A percentile compares a stretch with the other conserved stretches of the same genome.
Evolutionary conservation across 1,139 yeast genomes (phyloP).

Genomic region (Taiozyma onychis): DNA sequence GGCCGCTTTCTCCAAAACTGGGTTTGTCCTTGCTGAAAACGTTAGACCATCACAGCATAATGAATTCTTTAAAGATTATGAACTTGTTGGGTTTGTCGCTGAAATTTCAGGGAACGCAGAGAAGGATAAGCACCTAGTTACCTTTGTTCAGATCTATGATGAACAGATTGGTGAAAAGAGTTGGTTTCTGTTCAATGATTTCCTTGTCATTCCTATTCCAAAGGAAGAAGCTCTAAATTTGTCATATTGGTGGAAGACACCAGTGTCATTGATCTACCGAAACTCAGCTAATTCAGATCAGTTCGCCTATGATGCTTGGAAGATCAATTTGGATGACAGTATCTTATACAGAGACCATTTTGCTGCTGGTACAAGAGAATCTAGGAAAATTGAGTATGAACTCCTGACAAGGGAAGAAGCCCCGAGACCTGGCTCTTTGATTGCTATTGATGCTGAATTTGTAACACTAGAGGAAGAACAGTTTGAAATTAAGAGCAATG

Average conservation of each 20-base stretch:
- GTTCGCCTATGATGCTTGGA: slow-evolving; percentile 33
- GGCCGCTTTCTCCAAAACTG: slow-evolving; percentile 36
- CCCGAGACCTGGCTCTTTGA: slow-evolving; percentile 66
- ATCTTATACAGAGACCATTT: slow-evolving; percentile 74
- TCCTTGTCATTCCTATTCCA: slow-evolving; percentile 73
- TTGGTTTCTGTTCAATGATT: slow-evolving; percentile 92
- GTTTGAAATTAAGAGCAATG: slow-evolving; percentile 69
- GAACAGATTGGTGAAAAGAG: slow-evolving; percentile 25
- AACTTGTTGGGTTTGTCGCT: slow-evolving; percentile 63
- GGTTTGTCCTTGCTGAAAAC: slow-evolving; percentile 34
- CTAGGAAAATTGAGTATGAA: slow-evolving; percentile 55
- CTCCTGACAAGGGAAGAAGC: slow-evolving; percentile 62
- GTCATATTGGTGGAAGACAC: slow-evolving; percentile 74
- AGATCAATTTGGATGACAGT: slow-evolving; percentile 46
- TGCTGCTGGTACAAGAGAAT: slow-evolving; percentile 62
- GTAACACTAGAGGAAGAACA: slow-evolving; percentile 79
- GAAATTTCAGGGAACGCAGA: slow-evolving; percentile 56
- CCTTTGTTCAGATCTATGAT: slow-evolving; percentile 47
- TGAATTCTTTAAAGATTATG: slow-evolving; percentile 39
- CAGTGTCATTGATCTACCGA: slow-evolving; percentile 68
- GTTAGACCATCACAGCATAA: slow-evolving; percentile 30
- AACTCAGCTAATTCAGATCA: slow-evolving; percentile 30
- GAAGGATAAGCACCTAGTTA: slow-evolving; percentile 52
- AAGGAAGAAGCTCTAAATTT: slow-evolving; percentile 66
- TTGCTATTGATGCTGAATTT: slow-evolving; percentile 97